These are phyloP conservation scores for Novakomyces olei DNA, from an alignment of 805 yeast species.

Conservation along the genomic window DNA sequence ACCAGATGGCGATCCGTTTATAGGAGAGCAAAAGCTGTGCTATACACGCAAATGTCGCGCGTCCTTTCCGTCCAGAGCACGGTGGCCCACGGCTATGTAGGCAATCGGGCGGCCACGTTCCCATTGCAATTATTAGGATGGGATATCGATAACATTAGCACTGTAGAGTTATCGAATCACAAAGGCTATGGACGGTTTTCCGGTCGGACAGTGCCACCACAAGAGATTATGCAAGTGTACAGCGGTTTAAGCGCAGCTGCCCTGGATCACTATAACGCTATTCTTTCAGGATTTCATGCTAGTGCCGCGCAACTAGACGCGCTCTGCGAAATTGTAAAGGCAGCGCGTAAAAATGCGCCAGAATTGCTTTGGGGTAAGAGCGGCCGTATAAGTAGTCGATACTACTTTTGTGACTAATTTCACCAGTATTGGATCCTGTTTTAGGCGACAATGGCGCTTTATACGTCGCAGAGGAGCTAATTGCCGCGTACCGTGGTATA, in stretches of 20 bases:
- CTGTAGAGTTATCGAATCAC: constrained; percentile 77
- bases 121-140: constrained; percentile 73
- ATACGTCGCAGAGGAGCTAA: constrained; percentile 39
- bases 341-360: constrained; percentile 15
- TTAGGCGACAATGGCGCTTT: constrained; percentile 74
- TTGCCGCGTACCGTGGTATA: constrained; percentile 35
- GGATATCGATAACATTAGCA: constrained; percentile 80
- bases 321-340: constrained; percentile 23
- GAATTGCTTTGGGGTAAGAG: constrained; percentile 6
- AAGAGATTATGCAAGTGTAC: constrained; percentile 27
- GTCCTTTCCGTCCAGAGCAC: constrained; percentile 58
- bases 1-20: too few species aligned
- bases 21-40: too few species aligned
- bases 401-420: neutral
- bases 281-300: constrained; percentile 67
- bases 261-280: constrained; percentile 31
- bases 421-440: constrained; percentile 73
- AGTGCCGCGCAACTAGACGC: constrained; percentile 31
- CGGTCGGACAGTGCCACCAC: constrained; percentile 31
- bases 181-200: constrained; percentile 31
- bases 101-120: constrained; percentile 74
- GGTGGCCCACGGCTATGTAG: constrained; percentile 90
- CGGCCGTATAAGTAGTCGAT: too few species aligned
- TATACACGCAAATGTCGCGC: neutral
- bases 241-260: constrained; percentile 32